Evolutionary conservation across 148 eudicot genomes (phyloP).

Genomic region (Nepenthes mirabilis): DNA sequence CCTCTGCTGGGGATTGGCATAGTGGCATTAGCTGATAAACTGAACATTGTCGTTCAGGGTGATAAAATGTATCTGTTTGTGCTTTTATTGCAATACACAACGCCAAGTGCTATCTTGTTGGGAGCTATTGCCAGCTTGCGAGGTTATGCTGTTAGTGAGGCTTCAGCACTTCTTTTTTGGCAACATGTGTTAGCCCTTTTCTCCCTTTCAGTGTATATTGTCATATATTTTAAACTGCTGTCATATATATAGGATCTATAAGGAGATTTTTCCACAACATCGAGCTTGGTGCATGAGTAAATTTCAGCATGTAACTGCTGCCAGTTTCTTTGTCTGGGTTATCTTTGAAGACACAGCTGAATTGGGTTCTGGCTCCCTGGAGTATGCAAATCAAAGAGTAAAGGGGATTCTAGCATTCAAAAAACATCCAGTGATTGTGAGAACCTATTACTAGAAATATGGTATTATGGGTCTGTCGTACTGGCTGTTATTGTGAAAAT

Average conservation of each 20-base stretch:
- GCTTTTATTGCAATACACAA: slow-evolving; percentile 50
- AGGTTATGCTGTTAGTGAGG: slow-evolving; percentile 55
- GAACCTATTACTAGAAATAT: no score
- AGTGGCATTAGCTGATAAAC: slow-evolving; percentile 33
- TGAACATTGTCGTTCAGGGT: slow-evolving; percentile 30
- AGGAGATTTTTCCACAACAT: no score
- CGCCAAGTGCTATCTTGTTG: slow-evolving; percentile 62
- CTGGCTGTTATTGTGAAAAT: no score
- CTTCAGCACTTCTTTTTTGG: slow-evolving; percentile 64
- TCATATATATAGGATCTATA: slow-evolving; percentile 9
- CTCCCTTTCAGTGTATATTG: slow-evolving; percentile 46
- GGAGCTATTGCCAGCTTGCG: slow-evolving; percentile 68
- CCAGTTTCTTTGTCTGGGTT: no score
- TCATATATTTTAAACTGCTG: slow-evolving; percentile 40
- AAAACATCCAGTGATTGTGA: no score
- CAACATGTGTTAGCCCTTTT: slow-evolving; percentile 49
- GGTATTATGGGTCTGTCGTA: no score
- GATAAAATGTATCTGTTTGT: slow-evolving; percentile 52
- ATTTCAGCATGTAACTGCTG: no score
- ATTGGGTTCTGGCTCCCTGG: no score
- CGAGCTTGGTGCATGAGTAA: no score
- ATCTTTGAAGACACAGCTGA: no score
- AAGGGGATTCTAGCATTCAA: no score
- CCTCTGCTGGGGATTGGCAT: slow-evolving; percentile 50
- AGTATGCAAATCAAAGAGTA: no score